Evolutionary conservation across 176 grass and related monocot genomes (phyloP), one percentile per base, ranked within the genome.

Genomic region (Secale cereale): DNA sequence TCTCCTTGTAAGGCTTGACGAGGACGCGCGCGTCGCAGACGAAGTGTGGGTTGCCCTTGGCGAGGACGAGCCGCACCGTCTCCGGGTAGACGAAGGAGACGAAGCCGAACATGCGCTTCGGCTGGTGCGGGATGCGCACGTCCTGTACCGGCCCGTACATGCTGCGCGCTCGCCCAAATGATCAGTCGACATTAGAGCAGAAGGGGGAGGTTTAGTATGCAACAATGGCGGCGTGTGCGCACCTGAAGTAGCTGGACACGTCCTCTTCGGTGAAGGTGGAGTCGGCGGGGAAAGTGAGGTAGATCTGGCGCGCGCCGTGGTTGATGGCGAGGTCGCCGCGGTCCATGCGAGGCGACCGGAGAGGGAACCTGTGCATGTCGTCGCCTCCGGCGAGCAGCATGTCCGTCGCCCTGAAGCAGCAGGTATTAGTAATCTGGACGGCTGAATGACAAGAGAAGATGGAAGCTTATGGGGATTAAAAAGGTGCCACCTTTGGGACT

Each of bases 1-100:
- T 97, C 80, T 97, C 94, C 87, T 97, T 97, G 88, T 97, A 97
- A 17, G 94, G 94, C 88, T 97, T 97, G 84, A 97, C 94, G 59
- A 97, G 94, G 46, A 97, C 91, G 57, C 94, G 83, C 7, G 94
- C 87, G 77, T 94, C 90, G 36, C 94, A 90, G 10, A 97, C 88
- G 66, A 94, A 94, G 84, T 97, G 94, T 17, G 94, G 94, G 88
- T 94, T 94, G 63, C 94, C 90, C 54, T 92, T 97, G 28, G 83
- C 78, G 2, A 97, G 71, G 59, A 97, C 94, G 13, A 89, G 22
- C 39, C 84, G 88, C n/a, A 94, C 94, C 0, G 94, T 94, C 77
- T 94, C 92, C 2, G 92, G 86, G 82, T 90, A 94, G 63, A 91
- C 76, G 81, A 97, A 97, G 84, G 95, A 94, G 83, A 97, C 95